Conservation (phyloP, 1,284 basidiomycete species). For the Cronartium ribicola region DNA sequence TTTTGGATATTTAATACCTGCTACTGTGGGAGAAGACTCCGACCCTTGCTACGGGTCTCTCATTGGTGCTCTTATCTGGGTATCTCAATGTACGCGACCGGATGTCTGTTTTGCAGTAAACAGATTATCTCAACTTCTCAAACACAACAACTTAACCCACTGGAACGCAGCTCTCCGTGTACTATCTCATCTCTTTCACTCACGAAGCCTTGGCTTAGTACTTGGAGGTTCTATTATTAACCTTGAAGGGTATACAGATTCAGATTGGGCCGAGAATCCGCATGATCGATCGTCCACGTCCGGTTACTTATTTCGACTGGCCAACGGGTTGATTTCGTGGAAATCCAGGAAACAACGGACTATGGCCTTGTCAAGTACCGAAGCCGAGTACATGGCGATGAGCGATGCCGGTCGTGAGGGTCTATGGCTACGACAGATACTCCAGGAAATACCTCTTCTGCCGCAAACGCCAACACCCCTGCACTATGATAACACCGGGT, state of each 20-base stretch:
- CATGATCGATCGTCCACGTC: background rate
- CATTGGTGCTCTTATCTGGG: background rate
- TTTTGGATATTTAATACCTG: background rate
- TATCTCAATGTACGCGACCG: slow-evolving; percentile 17
- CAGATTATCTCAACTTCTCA: slow-evolving; percentile 1
- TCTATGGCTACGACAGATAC: background rate
- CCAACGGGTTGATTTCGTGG: background rate
- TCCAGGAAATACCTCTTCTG: too few relatives aligned
- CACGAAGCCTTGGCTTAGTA: background rate
- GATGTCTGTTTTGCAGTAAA: slow-evolving; percentile 19
- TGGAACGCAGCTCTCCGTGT: slow-evolving; percentile 8
- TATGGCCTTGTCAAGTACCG: background rate
- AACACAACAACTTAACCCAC: background rate
- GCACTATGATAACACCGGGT: too few relatives aligned
- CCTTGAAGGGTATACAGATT: slow-evolving; percentile 6
- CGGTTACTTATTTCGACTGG: background rate
- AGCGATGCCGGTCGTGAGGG: too few relatives aligned
- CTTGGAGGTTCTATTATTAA: background rate
- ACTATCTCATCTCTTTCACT: background rate
- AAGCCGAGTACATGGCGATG: too few relatives aligned
- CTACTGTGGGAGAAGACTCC: background rate
- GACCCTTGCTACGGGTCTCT: background rate
- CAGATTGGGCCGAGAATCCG: slow-evolving; percentile 14
- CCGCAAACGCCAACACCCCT: too few relatives aligned
- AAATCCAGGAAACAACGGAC: slow-evolving; percentile 17